These are phyloP conservation scores for Hamamelis virginiana DNA, from an alignment of 164 flowering plant genomes.

Conservation along the genomic window DNA sequence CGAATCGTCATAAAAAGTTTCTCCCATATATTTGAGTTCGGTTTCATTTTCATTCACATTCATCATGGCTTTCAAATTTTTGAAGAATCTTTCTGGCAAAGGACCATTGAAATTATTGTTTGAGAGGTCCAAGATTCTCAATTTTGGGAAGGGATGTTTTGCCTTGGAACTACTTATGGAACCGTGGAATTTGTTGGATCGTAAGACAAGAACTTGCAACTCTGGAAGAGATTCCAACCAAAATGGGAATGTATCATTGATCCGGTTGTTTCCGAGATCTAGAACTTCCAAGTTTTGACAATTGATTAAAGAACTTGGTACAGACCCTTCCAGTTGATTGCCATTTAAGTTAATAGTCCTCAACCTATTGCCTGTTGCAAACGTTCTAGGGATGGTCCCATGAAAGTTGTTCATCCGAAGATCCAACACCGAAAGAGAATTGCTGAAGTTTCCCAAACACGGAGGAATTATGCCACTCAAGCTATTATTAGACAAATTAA, in stretches of 20 bases:
- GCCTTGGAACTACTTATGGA: no score
- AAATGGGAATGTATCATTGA: slow-evolving; percentile 4
- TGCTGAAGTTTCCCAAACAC: neutral
- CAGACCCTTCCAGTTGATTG: neutral
- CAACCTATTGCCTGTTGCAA: neutral
- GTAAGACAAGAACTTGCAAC: slow-evolving; percentile 5
- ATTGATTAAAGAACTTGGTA: neutral
- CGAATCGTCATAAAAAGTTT: neutral
- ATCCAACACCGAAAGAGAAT: neutral
- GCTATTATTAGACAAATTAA: slow-evolving; percentile 1
- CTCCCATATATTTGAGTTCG: neutral
- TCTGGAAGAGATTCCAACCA: slow-evolving; percentile 6
- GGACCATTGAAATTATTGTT: slow-evolving; percentile 6
- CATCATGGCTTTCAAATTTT: slow-evolving; percentile 3
- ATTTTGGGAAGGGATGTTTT: neutral
- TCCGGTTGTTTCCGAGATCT: neutral
- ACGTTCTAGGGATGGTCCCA: neutral
- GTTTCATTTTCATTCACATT: neutral
- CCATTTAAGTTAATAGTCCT: neutral
- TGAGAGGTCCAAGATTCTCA: slow-evolving; percentile 9
- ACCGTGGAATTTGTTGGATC: slow-evolving; percentile 5
- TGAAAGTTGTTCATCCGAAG: neutral
- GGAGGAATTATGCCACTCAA: neutral
- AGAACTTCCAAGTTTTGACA: neutral
- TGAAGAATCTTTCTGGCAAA: slow-evolving; percentile 3